Percentiles rank a stretch among this genome's conserved stretches.
Conservation (phyloP, 331 rosid genomes). For the Dryas integrifolia region DNA sequence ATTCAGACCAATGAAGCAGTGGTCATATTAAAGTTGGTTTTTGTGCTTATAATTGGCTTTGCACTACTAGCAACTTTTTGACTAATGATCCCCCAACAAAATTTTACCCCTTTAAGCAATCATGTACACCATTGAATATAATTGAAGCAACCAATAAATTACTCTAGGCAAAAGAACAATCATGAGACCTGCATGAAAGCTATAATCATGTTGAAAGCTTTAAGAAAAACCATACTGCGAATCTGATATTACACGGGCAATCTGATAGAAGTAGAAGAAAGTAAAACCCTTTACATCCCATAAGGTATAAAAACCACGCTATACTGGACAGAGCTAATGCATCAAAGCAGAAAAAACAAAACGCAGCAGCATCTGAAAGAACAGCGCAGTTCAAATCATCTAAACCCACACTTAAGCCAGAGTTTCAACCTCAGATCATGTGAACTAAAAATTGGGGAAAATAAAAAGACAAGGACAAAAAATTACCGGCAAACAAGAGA, state of each 20-base stretch:
- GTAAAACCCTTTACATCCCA: too few species aligned
- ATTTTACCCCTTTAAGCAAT: background rate
- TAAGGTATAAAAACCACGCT: background rate
- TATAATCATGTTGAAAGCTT: background rate
- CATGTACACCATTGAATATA: background rate
- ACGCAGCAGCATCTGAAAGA: too few species aligned
- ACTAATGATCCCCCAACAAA: background rate
- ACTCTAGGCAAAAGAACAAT: background rate
- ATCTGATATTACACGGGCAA: too few species aligned
- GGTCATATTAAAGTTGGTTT: background rate
- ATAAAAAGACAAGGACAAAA: background rate
- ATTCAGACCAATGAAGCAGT: background rate
- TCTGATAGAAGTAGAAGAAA: too few species aligned
- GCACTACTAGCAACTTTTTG: background rate
- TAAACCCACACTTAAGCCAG: background rate
- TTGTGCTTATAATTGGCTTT: background rate
- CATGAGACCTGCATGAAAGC: background rate
- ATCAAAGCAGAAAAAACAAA: background rate
- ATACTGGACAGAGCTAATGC: background rate
- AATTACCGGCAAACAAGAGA: constrained; percentile 34
- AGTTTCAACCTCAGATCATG: too few species aligned
- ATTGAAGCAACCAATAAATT: background rate
- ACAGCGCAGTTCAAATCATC: background rate
- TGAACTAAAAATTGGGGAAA: background rate
- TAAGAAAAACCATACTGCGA: too few species aligned